A percentile compares a stretch with the other conserved stretches of the same genome.
phyloP scores from a whole-genome alignment of 164 flowering plant genomes.

The Amborella trichopoda region DNA sequence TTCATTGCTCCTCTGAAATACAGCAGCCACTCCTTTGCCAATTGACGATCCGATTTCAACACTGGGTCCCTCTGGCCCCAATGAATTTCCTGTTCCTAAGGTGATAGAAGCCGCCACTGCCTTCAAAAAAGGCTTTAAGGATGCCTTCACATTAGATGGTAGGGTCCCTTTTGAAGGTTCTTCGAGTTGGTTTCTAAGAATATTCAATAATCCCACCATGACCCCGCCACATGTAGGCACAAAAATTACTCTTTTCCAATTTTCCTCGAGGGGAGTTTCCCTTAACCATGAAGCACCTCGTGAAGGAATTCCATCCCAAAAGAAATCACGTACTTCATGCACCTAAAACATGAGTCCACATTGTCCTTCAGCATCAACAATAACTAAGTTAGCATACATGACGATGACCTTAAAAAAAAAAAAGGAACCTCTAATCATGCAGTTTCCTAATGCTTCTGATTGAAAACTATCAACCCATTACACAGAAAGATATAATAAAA shows the following conservation, averaged over 20 bases:
- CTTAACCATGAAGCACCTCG: conserved; percentile 90
- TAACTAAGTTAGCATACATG: not conserved
- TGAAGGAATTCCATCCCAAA: conserved; percentile 83
- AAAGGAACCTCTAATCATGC: not conserved
- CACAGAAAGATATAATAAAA: not conserved
- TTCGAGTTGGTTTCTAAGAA: conserved; percentile 22
- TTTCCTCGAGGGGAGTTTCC: conserved; percentile 44
- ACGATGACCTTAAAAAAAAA: not conserved
- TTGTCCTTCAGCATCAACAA: not conserved
- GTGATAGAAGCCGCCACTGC: conserved; percentile 77
- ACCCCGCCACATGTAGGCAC: conserved; percentile 81
- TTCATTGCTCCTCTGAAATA: conserved; percentile 26
- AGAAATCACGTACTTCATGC: conserved; percentile 68
- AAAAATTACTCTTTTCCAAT: conserved; percentile 47
- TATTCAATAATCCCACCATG: conserved; percentile 47
- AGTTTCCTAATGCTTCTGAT: not conserved
- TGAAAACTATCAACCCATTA: not conserved
- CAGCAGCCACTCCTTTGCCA: conserved; percentile 49
- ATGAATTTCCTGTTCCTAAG: conserved; percentile 85
- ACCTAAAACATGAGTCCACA: conserved; percentile 26
- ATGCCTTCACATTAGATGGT: conserved; percentile 20
- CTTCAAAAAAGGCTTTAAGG: conserved; percentile 46
- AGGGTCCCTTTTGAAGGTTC: conserved; percentile 7
- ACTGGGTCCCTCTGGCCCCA: conserved; percentile 98
- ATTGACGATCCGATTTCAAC: conserved; percentile 88